Evolutionary conservation across 768 basidiomycete genomes (phyloP), one percentile per base, ranked within the genome.

Genomic region (Clitopilus passeckerianus): DNA sequence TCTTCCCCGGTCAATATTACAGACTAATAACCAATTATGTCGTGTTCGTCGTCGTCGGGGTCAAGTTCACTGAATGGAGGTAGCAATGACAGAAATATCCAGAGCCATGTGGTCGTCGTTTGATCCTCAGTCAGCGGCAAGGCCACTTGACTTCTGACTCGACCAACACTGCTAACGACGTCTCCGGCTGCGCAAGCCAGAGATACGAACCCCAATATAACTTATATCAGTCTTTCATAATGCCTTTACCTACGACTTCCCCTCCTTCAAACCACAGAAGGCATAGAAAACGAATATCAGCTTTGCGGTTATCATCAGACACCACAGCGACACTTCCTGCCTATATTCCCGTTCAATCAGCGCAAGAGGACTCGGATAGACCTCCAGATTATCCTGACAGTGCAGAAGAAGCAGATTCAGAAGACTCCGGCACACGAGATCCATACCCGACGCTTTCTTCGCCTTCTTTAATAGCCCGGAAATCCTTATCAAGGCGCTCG

Each of bases 381-480:
- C 89, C 89, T 15, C 89, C 89, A 34, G 87, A 89, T 67, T 91
- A 91, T 65, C 83, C 88, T 53, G 86, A 89, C 66, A 88, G 87
- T 59, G 84, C 86, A 63, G 86, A 90, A 68, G 90, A 91, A 66
- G 87, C 82, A 15, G 90, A 91, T 76, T 50, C 46, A 50, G 84
- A 80, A 37, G 88, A 90, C 66, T 82, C 84, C 1, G 83, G 85
- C 68, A 72, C 75, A 18, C 75, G 75, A 62, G 61, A 55, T 55
- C 35, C 54, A 37, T 55, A 55, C 20, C 60, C 62, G 65, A 65
- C 44, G 65, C 64, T 57, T 67, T 64, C 59, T 60, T 64, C 41
- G 56, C 66, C 57, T 70, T 64, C 64, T 63, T 67, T 41, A 41
- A 15, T 41, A n/a, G 37, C 46, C 46, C 46, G 46, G 18, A 50